These are phyloP conservation scores for Pisolithus microcarpus DNA, from an alignment of 768 basidiomycete species.

Conservation along the genomic window DNA sequence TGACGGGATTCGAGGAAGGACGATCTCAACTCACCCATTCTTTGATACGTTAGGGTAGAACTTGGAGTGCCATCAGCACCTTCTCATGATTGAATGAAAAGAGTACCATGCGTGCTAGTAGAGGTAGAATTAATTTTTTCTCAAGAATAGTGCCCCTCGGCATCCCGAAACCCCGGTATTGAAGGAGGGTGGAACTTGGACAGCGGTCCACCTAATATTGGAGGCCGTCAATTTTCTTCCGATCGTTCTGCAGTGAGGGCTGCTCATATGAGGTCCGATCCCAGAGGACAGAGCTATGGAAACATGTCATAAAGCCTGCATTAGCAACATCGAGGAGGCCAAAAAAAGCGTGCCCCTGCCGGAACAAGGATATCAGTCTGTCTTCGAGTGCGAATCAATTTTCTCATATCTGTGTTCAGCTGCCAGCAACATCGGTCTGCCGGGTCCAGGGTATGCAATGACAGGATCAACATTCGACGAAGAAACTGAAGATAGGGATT, in stretches of 20 bases:
- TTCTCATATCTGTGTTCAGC: conserved; percentile 45
- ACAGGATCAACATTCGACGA: conserved; percentile 44
- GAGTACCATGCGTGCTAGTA: no score
- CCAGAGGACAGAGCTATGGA: conserved; percentile 64
- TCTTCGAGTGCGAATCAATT: conserved; percentile 67
- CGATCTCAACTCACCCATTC: no score
- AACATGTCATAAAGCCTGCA: not conserved
- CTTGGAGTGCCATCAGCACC: no score
- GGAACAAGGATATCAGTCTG: conserved; percentile 73
- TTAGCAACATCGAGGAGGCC: conserved; percentile 12
- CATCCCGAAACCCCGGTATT: no score
- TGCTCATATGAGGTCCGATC: conserved; percentile 67
- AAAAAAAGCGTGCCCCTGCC: conserved; percentile 25
- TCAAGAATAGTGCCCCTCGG: no score
- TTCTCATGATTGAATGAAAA: no score
- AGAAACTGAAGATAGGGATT: conserved; percentile 27
- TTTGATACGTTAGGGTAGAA: no score
- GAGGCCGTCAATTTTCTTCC: conserved; percentile 62
- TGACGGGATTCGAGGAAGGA: no score
- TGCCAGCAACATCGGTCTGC: conserved; percentile 45
- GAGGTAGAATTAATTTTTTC: conserved; percentile 33
- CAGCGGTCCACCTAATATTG: conserved; percentile 38
- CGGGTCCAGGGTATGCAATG: conserved; percentile 47
- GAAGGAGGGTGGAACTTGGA: not conserved
- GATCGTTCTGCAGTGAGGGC: conserved; percentile 54